These are phyloP conservation scores for Liriodendron chinense DNA, from an alignment of 164 flowering plant species.

Conservation along the genomic window DNA sequence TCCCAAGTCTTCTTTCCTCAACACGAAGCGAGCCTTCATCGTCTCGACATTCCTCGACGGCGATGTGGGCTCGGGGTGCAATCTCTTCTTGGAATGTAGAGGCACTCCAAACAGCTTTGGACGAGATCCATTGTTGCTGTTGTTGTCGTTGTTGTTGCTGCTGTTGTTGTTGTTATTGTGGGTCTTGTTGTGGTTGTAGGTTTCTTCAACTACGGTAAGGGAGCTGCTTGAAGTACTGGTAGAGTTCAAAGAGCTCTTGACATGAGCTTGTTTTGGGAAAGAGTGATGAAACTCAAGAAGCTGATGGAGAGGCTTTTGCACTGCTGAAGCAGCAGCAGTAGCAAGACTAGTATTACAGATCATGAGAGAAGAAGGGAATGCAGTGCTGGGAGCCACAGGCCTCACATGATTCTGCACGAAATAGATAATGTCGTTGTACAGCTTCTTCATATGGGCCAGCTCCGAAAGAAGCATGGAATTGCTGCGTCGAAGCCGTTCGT, in stretches of 20 bases:
- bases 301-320: slow-evolving; percentile 39
- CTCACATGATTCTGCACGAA: slow-evolving; percentile 93
- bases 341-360: slow-evolving; percentile 19
- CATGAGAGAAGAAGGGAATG: slow-evolving; percentile 43
- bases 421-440: slow-evolving; percentile 90
- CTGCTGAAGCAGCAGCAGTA: slow-evolving; percentile 7
- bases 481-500: slow-evolving; percentile 77
- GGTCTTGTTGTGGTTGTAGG: slow-evolving; percentile 9
- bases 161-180: neutral
- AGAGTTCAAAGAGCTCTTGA: slow-evolving; percentile 12
- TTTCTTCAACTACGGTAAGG: slow-evolving; percentile 41
- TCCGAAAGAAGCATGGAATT: slow-evolving; percentile 82
- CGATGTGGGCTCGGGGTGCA: slow-evolving; percentile 58
- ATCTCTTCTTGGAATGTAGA: slow-evolving; percentile 72
- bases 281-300: slow-evolving; percentile 33
- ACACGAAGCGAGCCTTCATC: slow-evolving; percentile 52
- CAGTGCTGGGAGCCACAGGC: slow-evolving; percentile 75
- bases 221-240: slow-evolving; percentile 36
- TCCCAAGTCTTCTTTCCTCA: slow-evolving; percentile 71
- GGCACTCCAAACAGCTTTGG: slow-evolving; percentile 88
- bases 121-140: slow-evolving; percentile 8
- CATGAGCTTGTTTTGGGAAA: slow-evolving; percentile 26
- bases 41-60: slow-evolving; percentile 24
- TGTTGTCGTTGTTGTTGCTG: neutral
- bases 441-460: slow-evolving; percentile 87